phyloP scores from a whole-genome alignment of 1,139 yeast genomes.

The Pichia sp. region DNA sequence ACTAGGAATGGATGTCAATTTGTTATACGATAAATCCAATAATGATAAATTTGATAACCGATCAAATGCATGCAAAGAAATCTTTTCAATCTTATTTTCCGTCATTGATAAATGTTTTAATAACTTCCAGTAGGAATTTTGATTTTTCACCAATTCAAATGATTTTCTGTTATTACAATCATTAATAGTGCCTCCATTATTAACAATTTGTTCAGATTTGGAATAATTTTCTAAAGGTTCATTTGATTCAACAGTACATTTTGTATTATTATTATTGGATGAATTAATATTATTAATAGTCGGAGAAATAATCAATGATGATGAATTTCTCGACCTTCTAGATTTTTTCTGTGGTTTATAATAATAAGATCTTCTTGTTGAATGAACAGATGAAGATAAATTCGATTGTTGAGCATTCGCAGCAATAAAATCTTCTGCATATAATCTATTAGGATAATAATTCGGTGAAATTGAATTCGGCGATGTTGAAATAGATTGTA shows the following conservation, averaged over 20 bases:
- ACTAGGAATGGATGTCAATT: slow-evolving; percentile 43
- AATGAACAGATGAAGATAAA: slow-evolving; percentile 12
- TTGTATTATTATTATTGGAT: background rate
- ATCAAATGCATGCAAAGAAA: slow-evolving; percentile 42
- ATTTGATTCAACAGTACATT: background rate
- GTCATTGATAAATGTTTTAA: slow-evolving; percentile 52
- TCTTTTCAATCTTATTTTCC: slow-evolving; percentile 45
- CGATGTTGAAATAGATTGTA: slow-evolving; percentile 9
- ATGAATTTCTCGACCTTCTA: slow-evolving; percentile 18
- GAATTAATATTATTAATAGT: background rate
- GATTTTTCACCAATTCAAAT: background rate
- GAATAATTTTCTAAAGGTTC: background rate
- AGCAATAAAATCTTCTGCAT: slow-evolving; percentile 17
- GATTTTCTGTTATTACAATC: background rate
- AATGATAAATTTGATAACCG: slow-evolving; percentile 48
- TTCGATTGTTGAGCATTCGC: slow-evolving; percentile 5
- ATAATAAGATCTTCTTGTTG: slow-evolving; percentile 24
- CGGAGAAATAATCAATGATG: slow-evolving; percentile 6
- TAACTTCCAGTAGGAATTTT: slow-evolving; percentile 37
- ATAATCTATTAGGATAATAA: slow-evolving; percentile 19
- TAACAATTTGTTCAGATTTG: no score
- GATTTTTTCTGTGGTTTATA: slow-evolving; percentile 20
- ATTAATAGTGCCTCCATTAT: background rate
- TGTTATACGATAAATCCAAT: slow-evolving; percentile 51
- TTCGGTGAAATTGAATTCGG: slow-evolving; percentile 8